Percentiles rank a stretch among this genome's conserved stretches.
phyloP scores from a whole-genome alignment of 805 yeast genomes.

The Teunomyces lycoperdinae region DNA sequence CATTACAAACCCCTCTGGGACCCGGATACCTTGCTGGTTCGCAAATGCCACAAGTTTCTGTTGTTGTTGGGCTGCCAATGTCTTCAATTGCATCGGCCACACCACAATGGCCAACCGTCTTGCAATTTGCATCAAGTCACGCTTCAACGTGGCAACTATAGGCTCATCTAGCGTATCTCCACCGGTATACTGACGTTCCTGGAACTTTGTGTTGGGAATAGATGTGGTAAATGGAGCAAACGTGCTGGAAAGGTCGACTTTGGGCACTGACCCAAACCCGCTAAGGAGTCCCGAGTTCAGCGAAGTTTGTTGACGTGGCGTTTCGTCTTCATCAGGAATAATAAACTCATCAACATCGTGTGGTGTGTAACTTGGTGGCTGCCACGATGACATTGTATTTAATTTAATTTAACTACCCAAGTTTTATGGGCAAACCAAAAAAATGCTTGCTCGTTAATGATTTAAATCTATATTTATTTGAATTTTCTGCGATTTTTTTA shows the following conservation, averaged over 20 bases:
- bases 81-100: constrained; percentile 42
- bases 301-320: neutral
- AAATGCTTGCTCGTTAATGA: neutral
- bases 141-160: constrained; percentile 49
- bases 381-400: constrained; percentile 5
- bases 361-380: constrained; percentile 11
- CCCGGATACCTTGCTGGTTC: constrained; percentile 29
- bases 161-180: constrained; percentile 76
- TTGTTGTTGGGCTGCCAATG: constrained; percentile 36
- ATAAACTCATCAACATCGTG: constrained; percentile 30
- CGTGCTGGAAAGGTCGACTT: constrained; percentile 34
- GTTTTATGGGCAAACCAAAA: too few relatives aligned
- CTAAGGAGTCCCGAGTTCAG: constrained; percentile 6
- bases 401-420: too few relatives aligned
- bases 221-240: constrained; percentile 29
- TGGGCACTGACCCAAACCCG: constrained; percentile 20
- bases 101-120: constrained; percentile 37
- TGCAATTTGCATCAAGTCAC: constrained; percentile 37
- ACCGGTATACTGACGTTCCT: constrained; percentile 57
- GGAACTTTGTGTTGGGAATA: constrained; percentile 20
- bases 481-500: neutral
- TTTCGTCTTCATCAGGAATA: constrained; percentile 34
- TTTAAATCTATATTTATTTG: neutral
- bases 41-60: constrained; percentile 34
- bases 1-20: constrained; percentile 34